Conservation (phyloP, 805 yeast genomes). For the Yarrowia hollandica region DNA sequence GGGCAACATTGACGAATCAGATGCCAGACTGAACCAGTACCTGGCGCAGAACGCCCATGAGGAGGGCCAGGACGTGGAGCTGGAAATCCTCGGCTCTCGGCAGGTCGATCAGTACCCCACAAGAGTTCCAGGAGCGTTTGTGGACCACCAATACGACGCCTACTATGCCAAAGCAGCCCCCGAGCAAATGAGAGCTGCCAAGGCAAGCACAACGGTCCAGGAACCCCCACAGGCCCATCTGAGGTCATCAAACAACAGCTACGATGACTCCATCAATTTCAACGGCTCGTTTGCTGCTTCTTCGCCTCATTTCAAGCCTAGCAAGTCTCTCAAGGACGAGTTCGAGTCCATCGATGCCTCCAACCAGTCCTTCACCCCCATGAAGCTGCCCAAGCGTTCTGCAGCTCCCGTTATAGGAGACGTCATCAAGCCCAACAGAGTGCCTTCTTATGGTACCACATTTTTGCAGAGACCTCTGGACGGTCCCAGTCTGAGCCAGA, state of each 20-base stretch:
- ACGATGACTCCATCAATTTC: conserved; percentile 12
- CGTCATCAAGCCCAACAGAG: not conserved
- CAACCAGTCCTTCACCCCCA: conserved; percentile 12
- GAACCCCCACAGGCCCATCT: conserved; percentile 16
- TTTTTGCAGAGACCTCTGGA: conserved; percentile 20
- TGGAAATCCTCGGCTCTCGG: conserved; percentile 1
- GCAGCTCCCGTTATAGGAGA: not conserved
- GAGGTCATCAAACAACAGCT: not conserved
- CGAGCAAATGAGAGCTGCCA: conserved; percentile 17
- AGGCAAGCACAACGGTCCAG: not conserved
- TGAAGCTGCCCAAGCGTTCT: conserved; percentile 13
- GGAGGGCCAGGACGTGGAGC: conserved; percentile 14
- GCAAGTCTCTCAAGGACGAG: conserved; percentile 1
- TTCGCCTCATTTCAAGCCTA: not conserved
- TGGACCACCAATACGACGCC: conserved; percentile 10
- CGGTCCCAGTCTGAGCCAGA: not conserved
- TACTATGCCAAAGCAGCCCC: conserved; percentile 18
- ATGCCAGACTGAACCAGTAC: not conserved
- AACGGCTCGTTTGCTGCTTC: conserved; percentile 23
- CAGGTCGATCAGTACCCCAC: not conserved
- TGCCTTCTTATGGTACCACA: conserved; percentile 18
- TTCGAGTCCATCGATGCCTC: conserved; percentile 3
- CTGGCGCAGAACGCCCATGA: conserved; percentile 3
- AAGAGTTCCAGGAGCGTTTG: conserved; percentile 12
- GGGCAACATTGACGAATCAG: not conserved